A percentile compares a stretch with the other conserved stretches of the same genome.
Conservation (phyloP, 1,284 basidiomycete genomes). For the Ceratobasidium sp. region DNA sequence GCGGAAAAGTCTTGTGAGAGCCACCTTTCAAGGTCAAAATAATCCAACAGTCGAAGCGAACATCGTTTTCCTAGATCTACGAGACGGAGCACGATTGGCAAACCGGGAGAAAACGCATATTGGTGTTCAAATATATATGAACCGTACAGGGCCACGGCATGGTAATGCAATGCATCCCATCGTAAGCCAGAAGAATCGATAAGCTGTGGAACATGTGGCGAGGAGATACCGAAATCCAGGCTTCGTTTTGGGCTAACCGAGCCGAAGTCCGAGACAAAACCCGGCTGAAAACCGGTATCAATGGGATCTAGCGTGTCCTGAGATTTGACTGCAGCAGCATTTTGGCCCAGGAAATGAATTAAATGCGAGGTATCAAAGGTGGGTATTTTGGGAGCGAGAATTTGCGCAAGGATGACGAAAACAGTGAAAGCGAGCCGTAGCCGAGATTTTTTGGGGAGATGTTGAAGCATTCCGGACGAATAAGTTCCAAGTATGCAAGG, state of each 20-base stretch:
- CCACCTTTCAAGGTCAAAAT: no score
- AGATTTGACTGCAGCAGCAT: neutral
- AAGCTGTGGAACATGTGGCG: neutral
- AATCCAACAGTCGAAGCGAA: neutral
- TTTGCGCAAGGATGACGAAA: neutral
- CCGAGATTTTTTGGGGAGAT: neutral
- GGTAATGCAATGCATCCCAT: conserved; percentile 92
- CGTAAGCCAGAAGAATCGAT: conserved; percentile 61
- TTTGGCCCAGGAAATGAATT: neutral
- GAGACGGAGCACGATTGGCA: conserved; percentile 66
- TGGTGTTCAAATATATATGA: conserved; percentile 83
- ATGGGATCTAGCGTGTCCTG: no score
- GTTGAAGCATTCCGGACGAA: neutral
- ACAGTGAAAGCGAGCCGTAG: conserved; percentile 14
- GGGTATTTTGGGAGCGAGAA: conserved; percentile 13
- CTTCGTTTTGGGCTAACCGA: neutral
- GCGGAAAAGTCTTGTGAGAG: neutral
- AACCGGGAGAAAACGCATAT: conserved; percentile 88
- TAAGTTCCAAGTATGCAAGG: no score
- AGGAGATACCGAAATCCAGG: neutral
- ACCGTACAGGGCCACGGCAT: conserved; percentile 66
- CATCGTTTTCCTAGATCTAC: conserved; percentile 41
- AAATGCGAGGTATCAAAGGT: no score
- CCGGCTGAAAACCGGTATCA: no score
- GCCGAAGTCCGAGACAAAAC: neutral